These are phyloP conservation scores for Beauveria caledonica DNA, from an alignment of 2,329 filamentous ascomycete species.

Conservation along the genomic window DNA sequence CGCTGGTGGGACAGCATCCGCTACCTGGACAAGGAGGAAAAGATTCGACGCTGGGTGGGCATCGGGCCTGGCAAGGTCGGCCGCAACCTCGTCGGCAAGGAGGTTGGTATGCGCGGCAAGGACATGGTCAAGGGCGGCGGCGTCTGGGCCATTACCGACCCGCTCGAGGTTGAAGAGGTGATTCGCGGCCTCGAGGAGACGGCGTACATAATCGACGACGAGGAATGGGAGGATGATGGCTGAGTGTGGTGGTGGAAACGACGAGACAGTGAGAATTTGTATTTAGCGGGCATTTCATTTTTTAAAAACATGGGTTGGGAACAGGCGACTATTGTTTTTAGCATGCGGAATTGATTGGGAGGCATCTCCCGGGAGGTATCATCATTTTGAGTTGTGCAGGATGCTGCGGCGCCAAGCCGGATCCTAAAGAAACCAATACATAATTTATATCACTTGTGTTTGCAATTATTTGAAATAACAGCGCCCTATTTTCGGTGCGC, in stretches of 20 bases:
- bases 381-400: background rate
- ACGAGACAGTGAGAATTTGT: background rate
- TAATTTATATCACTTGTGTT: background rate
- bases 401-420: background rate
- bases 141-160: constrained; percentile 85
- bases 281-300: constrained; percentile 9
- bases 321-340: background rate
- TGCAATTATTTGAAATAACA: background rate
- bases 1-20: constrained; percentile 90
- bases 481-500: background rate
- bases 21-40: constrained; percentile 76
- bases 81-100: constrained; percentile 86
- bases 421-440: background rate
- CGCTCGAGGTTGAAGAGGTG: constrained; percentile 64
- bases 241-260: background rate
- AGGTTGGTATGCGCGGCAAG: constrained; percentile 76
- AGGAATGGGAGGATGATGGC: constrained; percentile 24
- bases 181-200: constrained; percentile 59
- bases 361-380: background rate
- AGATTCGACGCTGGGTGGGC: constrained; percentile 78
- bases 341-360: background rate
- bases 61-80: constrained; percentile 93
- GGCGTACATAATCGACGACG: constrained; percentile 42
- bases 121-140: constrained; percentile 80
- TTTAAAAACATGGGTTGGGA: background rate